Evolutionary conservation across 345 rosid genomes (phyloP).

Genomic region (Crucihimalaya himalaica): DNA sequence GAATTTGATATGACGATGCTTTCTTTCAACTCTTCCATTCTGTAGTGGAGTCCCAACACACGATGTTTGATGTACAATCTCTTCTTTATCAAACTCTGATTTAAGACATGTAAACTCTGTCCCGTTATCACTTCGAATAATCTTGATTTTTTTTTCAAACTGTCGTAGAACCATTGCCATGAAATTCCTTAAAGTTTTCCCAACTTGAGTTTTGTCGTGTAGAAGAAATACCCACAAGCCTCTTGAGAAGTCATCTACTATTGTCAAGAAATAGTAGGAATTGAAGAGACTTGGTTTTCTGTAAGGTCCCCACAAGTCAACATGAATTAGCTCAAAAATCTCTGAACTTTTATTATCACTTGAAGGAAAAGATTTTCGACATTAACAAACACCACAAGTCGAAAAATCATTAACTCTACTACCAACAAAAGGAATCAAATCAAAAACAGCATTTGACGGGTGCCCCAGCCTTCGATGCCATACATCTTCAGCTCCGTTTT

Average conservation of each 20-base stretch:
- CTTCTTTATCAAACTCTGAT: not conserved
- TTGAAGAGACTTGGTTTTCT: not conserved
- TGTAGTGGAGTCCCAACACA: not conserved
- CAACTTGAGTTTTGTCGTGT: not conserved
- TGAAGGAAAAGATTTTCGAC: not conserved
- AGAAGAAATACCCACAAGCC: not conserved
- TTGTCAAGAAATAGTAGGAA: not conserved
- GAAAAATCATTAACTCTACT: not conserved
- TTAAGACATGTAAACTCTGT: too few species aligned
- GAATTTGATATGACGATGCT: not conserved
- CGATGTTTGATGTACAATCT: not conserved
- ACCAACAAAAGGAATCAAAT: not conserved
- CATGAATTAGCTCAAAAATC: not conserved
- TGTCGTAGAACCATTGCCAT: not conserved
- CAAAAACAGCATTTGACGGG: not conserved
- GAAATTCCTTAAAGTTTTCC: rapidly evolving
- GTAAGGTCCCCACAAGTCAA: not conserved
- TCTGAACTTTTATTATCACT: not conserved
- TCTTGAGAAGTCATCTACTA: not conserved
- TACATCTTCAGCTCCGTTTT: not conserved
- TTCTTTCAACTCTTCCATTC: not conserved
- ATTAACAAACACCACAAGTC: not conserved
- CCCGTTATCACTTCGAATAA: too few species aligned
- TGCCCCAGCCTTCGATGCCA: not conserved
- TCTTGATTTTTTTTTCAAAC: not conserved